Evolutionary conservation across 306 rosid species (phyloP).

Genomic region (Neltuma alba): DNA sequence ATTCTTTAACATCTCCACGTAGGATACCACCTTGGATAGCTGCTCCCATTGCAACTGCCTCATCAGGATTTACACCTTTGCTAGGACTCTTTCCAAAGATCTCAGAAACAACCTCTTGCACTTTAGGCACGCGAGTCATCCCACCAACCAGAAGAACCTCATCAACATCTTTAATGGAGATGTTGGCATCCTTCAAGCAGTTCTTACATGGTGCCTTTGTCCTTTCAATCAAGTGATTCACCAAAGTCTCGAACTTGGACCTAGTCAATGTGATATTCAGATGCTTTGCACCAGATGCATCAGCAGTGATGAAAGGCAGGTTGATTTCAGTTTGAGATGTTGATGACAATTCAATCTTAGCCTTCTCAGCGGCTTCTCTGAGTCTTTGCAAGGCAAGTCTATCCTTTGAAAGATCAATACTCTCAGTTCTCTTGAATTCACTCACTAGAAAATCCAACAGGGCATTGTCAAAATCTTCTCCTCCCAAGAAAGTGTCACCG

Average conservation of each 20-base stretch:
- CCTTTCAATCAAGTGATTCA: constrained; percentile 7
- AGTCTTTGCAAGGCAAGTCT: constrained; percentile 6
- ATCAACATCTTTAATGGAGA: neutral
- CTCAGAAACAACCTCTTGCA: neutral
- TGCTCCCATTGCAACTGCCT: constrained; percentile 12
- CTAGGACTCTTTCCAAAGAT: constrained; percentile 7
- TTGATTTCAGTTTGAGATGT: constrained; percentile 13
- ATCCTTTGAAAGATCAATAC: constrained; percentile 7
- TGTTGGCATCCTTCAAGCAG: constrained; percentile 10
- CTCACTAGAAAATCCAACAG: neutral
- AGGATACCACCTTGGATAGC: constrained; percentile 8
- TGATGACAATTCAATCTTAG: constrained; percentile 3
- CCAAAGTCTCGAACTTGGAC: constrained; percentile 1
- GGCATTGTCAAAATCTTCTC: constrained; percentile 9
- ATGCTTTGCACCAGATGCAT: constrained; percentile 3
- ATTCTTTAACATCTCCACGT: neutral
- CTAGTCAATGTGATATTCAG: constrained; percentile 4
- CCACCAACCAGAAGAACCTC: constrained; percentile 3
- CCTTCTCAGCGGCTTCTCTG: constrained; percentile 13
- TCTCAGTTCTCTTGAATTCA: constrained; percentile 4
- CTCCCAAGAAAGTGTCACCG: constrained; percentile 18
- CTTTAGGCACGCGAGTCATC: constrained; percentile 5
- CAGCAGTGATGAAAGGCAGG: constrained; percentile 4
- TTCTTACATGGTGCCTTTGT: neutral
- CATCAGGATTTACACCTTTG: neutral